Percentiles rank a stretch among this genome's conserved stretches.
Evolutionary conservation across 495 filamentous ascomycete species (phyloP).

Genomic region (Lineolata rhizophorae): DNA sequence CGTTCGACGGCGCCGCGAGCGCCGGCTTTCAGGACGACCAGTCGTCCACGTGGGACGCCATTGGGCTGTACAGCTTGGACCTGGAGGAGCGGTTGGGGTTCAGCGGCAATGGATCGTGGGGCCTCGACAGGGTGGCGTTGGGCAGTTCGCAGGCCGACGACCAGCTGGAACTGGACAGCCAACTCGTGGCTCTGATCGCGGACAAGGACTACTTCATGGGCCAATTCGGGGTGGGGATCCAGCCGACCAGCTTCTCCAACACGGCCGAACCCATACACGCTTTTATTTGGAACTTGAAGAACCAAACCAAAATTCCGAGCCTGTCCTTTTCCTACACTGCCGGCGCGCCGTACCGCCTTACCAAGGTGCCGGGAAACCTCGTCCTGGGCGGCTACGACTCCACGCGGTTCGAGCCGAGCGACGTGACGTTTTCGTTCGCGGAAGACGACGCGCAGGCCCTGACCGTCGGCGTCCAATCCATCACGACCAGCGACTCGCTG

Average conservation of each 20-base stretch:
- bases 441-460: conserved; percentile 8
- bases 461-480: conserved; percentile 14
- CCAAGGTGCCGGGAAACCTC: conserved; percentile 9
- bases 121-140: conserved; percentile 9
- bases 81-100: conserved; percentile 7
- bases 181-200: conserved; percentile 8
- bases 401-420: conserved; percentile 12
- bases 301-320: conserved; percentile 8
- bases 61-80: conserved; percentile 8
- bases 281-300: conserved; percentile 8
- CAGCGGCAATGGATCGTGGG: conserved; percentile 7
- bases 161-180: conserved; percentile 7
- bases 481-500: conserved; percentile 10
- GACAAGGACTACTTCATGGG: conserved; percentile 11
- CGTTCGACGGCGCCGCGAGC: conserved; percentile 4
- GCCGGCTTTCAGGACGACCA: conserved; percentile 8
- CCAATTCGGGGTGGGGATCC: conserved; percentile 7
- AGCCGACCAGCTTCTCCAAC: conserved; percentile 9
- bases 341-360: conserved; percentile 11
- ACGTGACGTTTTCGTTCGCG: conserved; percentile 9
- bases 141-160: conserved; percentile 4
- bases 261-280: conserved; percentile 5
- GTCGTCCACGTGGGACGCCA: conserved; percentile 7
- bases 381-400: conserved; percentile 18
- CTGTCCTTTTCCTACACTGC: conserved; percentile 13